Base-by-base conservation (phyloP, 2,329 filamentous ascomycete genomes). In the Botrytis cinerea region DNA sequence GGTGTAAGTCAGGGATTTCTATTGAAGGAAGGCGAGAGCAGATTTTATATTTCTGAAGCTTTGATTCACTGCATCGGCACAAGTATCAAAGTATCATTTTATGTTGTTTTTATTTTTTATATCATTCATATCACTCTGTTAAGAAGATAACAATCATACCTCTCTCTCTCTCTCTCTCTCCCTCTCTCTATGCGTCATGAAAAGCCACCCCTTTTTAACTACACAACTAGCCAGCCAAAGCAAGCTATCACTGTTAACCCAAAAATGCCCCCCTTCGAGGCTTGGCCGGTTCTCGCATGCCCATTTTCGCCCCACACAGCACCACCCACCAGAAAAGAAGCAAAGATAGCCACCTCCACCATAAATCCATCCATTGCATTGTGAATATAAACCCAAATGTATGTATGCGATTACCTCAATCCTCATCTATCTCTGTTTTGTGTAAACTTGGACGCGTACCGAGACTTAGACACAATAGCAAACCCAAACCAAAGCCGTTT, bases 341-440 rank as follows among this genome's bases (percentile, higher is more conserved):
- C 61, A 28, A 63, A 57, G n/a, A 16, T 16, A 63, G 61, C 61
- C 28, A 63, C 12, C 32, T 25, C 32, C 46, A 20, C 12, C 63
- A 28, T 28, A 20, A 51, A 51, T 43, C 9, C 25, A 22, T 20
- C 64, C 35, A 68, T 68, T 54, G 63, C 32, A n/a, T 7, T 51
- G 46, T 67, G n/a, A 38, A 67, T n/a, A 38, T 67, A 40, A 67
- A 38, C 32, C 45, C 45, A 67, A 18, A 67, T 67, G 14, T 67
- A 67, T 40, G 45, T n/a, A 51, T 38, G 45, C 45, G 20, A 40
- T 20, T 22, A 51, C 45, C 22, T 51, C 35, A 68, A 20, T 43
- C 48, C 7, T 43, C 48, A 68, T n/a, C 28, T 20, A 51, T n/a
- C 35, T 38, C 48, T 57, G 48, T 57, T 25, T 32, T 69, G 18